Base-by-base conservation (phyloP, 2,329 filamentous ascomycete genomes). In the Colletotrichum brevisporum region DNA sequence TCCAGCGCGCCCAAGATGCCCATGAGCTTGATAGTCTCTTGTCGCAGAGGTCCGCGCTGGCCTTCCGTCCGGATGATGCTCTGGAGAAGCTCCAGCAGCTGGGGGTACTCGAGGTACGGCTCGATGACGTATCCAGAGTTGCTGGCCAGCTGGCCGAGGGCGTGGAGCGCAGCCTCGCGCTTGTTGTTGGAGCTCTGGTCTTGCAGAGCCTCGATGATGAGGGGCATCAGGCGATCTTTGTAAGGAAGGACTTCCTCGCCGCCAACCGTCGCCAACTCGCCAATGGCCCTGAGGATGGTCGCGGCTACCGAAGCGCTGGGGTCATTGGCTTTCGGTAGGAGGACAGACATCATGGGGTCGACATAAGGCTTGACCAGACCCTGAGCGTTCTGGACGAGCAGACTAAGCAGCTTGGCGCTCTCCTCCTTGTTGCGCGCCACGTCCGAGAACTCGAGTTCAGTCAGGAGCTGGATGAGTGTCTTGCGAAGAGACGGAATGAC, bases 71-170 rank as follows among this genome's bases (percentile, higher is more conserved):
- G 94, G 74, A 98, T 96, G 73, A 99, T 97, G 73, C 92, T 94
- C 77, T 98, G 95, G 12, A 99, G 83, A 31, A 98, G 93, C 70
- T 96, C 94, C 56, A 99, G 90, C 9, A 99, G 88, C 77, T 98
- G 92, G 0, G 97, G 96, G 75, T 98, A 97, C 70, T 99, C 95
- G 55, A 95, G 86, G 75, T 99, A 99, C 0, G 97, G 97, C 64
- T 95, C 91, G 69, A 99, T 98, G 60, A 99, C 97, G 81, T 99
- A 99, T 74, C 97, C 96, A 13, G 95, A 96, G 80, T 97, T 98
- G 76, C 94, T 97, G 6, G 96, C 94, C 63, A 99, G 84, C 77
- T 98, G 95, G 21, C 95, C 95, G 0, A 99, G 86, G 0, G 96
- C 96, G 73, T 93, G 93, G 39, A 99, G 85, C 3, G 96, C 95